Evolutionary conservation across 2,329 filamentous ascomycete species (phyloP).

Genomic region (Colletotrichum aenigma): DNA sequence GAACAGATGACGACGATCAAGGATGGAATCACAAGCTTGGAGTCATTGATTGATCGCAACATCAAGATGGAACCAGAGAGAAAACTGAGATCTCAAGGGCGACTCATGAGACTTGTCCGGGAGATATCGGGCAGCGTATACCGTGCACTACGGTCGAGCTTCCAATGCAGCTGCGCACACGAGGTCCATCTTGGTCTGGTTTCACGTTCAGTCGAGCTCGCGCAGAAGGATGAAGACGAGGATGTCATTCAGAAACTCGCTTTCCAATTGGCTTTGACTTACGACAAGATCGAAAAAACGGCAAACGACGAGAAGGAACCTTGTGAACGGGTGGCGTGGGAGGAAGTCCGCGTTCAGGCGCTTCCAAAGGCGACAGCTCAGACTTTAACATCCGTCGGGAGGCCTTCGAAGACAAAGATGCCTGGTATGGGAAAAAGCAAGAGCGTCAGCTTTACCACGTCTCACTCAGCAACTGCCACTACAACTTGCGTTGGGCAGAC

Average conservation of each 20-base stretch:
- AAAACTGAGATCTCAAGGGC: constrained; percentile 19
- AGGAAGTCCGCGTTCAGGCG: fast-evolving
- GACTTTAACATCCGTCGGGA: fast-evolving
- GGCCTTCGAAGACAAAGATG: neutral
- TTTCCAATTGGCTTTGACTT: constrained; percentile 8
- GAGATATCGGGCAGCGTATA: constrained; percentile 26
- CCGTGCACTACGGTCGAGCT: neutral
- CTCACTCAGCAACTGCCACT: neutral
- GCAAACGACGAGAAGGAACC: fast-evolving
- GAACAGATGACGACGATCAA: constrained; percentile 15
- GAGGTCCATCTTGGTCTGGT: constrained; percentile 24
- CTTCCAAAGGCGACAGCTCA: fast-evolving
- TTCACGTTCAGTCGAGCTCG: constrained; percentile 7
- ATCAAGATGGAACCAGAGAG: constrained; percentile 25
- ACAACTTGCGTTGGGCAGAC: neutral
- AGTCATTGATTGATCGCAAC: constrained; percentile 22
- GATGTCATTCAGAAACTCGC: constrained; percentile 1
- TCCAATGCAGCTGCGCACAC: constrained; percentile 8
- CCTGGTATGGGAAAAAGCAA: neutral
- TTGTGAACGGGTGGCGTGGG: fast-evolving
- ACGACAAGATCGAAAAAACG: neutral
- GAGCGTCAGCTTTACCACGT: neutral
- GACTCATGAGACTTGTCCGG: constrained; percentile 22
- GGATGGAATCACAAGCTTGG: constrained; percentile 25
- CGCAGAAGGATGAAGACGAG: constrained; percentile 21